A percentile compares a stretch with the other conserved stretches of the same genome.
phyloP scores from a whole-genome alignment of 179 eudicot species.

The Silene vulgaris region DNA sequence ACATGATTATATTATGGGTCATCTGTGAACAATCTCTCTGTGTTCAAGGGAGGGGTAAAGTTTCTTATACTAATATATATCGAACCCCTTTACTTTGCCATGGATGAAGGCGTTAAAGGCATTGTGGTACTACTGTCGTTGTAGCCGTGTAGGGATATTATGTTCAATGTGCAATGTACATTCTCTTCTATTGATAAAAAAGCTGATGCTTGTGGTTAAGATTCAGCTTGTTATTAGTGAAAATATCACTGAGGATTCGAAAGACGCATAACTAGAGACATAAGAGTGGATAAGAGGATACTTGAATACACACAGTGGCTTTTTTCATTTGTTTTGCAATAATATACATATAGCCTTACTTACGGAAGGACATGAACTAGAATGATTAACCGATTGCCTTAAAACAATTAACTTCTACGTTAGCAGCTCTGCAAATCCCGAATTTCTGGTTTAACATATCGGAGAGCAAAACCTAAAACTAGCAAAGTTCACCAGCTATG shows the following conservation, averaged over 20 bases:
- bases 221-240: not conserved
- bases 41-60: too few relatives aligned
- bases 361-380: slow-evolving; percentile 14
- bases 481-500: too few relatives aligned
- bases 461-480: too few relatives aligned
- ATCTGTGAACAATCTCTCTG: too few relatives aligned
- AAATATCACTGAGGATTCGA: not conserved
- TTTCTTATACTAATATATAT: too few relatives aligned
- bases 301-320: not conserved
- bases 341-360: not conserved
- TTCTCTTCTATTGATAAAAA: not conserved
- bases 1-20: too few relatives aligned
- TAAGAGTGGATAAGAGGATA: not conserved
- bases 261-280: not conserved
- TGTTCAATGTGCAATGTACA: not conserved
- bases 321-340: not conserved
- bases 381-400: slow-evolving; percentile 1
- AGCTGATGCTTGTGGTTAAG: not conserved
- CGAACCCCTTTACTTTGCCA: too few relatives aligned
- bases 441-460: not conserved
- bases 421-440: not conserved
- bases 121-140: not conserved
- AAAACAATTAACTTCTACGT: not conserved
- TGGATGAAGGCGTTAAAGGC: not conserved
- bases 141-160: not conserved